Conservation (phyloP, 2,329 filamentous ascomycete genomes). For the Aspergillus neotritici region DNA sequence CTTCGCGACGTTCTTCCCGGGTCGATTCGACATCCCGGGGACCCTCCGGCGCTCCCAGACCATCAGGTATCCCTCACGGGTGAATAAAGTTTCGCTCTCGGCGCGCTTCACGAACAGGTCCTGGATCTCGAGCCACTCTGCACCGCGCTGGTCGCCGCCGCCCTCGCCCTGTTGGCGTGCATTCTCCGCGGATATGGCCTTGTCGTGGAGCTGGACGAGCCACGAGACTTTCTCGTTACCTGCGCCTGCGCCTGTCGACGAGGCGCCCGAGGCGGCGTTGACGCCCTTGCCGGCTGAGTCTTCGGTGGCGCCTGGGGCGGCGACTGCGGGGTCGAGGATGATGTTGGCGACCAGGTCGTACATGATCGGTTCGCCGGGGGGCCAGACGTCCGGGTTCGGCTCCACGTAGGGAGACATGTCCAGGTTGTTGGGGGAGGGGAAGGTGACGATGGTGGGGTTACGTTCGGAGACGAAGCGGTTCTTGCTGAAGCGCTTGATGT, state of each 20-base stretch:
- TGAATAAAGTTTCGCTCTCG: conserved; percentile 81
- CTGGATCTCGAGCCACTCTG: conserved; percentile 89
- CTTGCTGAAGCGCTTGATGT: conserved; percentile 92
- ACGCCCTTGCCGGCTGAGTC: conserved; percentile 36
- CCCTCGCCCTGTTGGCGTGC: conserved; percentile 21
- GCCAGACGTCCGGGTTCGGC: conserved; percentile 67
- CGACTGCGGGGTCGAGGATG: conserved; percentile 46
- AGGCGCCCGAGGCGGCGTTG: conserved; percentile 33
- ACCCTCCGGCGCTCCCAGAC: conserved; percentile 80
- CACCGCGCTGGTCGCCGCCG: conserved; percentile 40
- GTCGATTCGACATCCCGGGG: conserved; percentile 33
- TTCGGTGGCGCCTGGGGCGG: conserved; percentile 61
- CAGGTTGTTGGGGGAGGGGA: conserved; percentile 73
- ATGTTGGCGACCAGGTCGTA: conserved; percentile 97
- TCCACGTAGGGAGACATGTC: conserved; percentile 90
- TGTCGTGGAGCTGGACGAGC: conserved; percentile 85
- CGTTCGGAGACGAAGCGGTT: conserved; percentile 97
- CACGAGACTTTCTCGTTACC: conserved; percentile 90
- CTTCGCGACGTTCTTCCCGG: conserved; percentile 29
- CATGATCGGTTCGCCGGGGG: conserved; percentile 74
- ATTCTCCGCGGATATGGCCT: conserved; percentile 49
- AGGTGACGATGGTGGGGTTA: conserved; percentile 97
- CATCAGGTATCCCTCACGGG: conserved; percentile 92
- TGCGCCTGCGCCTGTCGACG: conserved; percentile 64
- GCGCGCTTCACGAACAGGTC: conserved; percentile 89